phyloP scores from a whole-genome alignment of 2,329 filamentous ascomycete genomes.

The Byssothecium circinans region DNA sequence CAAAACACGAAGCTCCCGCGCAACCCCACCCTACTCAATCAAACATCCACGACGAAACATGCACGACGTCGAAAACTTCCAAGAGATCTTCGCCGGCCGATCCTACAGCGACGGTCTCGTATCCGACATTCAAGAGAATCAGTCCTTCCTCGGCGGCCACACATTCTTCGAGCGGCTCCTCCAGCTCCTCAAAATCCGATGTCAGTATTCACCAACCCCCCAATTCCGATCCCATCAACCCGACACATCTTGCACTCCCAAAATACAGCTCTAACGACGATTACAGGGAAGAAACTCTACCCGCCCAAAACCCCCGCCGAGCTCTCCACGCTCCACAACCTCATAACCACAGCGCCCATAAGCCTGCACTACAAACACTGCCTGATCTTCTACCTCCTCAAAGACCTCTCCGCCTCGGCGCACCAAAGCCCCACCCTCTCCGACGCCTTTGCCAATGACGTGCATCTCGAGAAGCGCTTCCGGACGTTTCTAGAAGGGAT shows the following conservation, averaged over 20 bases:
- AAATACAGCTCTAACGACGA: neutral
- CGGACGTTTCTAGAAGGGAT: constrained; percentile 79
- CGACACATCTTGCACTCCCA: neutral
- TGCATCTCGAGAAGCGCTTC: constrained; percentile 73
- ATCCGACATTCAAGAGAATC: constrained; percentile 66
- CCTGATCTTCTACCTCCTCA: constrained; percentile 79
- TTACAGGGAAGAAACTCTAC: constrained; percentile 63
- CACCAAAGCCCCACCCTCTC: constrained; percentile 19
- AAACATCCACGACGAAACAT: constrained; percentile 41
- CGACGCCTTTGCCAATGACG: constrained; percentile 58
- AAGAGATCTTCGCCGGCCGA: constrained; percentile 62
- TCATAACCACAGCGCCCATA: constrained; percentile 66
- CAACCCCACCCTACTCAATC: too few relatives aligned
- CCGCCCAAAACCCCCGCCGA: constrained; percentile 71
- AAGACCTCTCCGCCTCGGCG: constrained; percentile 67
- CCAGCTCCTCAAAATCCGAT: constrained; percentile 69
- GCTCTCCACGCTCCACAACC: constrained; percentile 69
- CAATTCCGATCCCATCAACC: too few relatives aligned
- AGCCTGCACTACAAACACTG: constrained; percentile 78
- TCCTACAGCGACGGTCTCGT: constrained; percentile 30
- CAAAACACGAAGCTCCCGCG: too few relatives aligned
- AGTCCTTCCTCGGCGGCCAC: constrained; percentile 67
- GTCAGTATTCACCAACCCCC: constrained; percentile 47
- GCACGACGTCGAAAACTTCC: constrained; percentile 68
- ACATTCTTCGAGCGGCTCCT: constrained; percentile 82